Evolutionary conservation across 78 protist species (phyloP), one percentile per base, ranked within the genome.

Genomic region (Emiliania huxleyi): DNA sequence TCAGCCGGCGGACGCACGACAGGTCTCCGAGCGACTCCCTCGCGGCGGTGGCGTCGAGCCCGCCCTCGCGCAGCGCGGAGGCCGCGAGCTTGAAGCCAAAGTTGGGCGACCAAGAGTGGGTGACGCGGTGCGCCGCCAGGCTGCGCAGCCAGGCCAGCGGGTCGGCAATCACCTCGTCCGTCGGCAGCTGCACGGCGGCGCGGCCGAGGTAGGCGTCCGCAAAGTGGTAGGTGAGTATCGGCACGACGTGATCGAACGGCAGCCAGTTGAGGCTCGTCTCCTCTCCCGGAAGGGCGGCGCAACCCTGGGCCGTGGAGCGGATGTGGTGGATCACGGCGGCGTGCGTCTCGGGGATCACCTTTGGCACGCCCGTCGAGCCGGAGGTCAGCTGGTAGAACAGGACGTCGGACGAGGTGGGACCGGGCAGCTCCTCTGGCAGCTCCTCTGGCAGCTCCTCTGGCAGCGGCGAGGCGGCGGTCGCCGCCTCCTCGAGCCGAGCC

Each of bases 361-460:
- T 71, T 5, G 81, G 42, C 44, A 71, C 37, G n/a, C 81, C 81
- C 19, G 81, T 71, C 12, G 35, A 19, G 42, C 81, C 81, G 15
- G 81, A 71, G 6, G 81, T 71, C 44, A 71, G 81, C 81, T 71
- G 81, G 81, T 29, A n/a, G 81, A 71, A 71, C 81, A 71, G 29
- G 44, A 71, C 81, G 29, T 25, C 37, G n/a, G 81, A 71, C n/a
- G 81, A 52, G 15, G 62, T 52, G 29, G 62, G 62, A 52, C n/a
- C n/a, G 62, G 62, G 29, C 62, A 52, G 15, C 29, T 52, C 62
- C 62, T 52, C 62, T 19, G 62, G 62, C 62, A 52, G 15, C 62
- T 8, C 62, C 29, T 52, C 62, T 15, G 62, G 8, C 15, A 52
- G 29, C 29, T 19, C 8, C 29, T 52, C 8, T 71, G 29, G 35